Evolutionary conservation across 2,329 filamentous ascomycete species (phyloP), one percentile per base, ranked within the genome.

Genomic region (Erysiphe neolycopersici): DNA sequence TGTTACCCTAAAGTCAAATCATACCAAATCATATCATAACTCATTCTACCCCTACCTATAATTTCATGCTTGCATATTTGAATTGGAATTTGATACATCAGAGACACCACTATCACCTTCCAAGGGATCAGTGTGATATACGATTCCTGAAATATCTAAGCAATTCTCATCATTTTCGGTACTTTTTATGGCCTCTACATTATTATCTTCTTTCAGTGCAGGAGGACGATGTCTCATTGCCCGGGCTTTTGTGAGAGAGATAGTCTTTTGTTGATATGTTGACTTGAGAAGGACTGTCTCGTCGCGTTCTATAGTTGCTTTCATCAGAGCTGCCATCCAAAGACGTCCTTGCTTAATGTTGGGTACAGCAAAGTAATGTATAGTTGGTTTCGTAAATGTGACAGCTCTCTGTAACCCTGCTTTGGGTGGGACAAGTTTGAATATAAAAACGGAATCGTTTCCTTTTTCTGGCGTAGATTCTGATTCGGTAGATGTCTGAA

Each of bases 311-410:
- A 98, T 98, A 1, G 89, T 98, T 11, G 89, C 89, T 62, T 98
- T 98, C 82, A 98, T 92, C 43, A 98, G 64, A 5, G 89, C 89
- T 4, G 84, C 89, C 89, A 98, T 98, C 89, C 89, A 98, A 36
- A 91, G 64, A 12, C 89, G 75, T 14, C 89, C 89, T 56, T 89
- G 74, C 53, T 82, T 75, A 46, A 94, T 64, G 53, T 79, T 93
- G 43, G 91, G 85, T 18, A 94, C 84, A 5, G 91, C 89, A 59
- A 98, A 98, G 59, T 94, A 95, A 59, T 98, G 89, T 35, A 94
- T 81, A 9, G 84, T 89, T 4, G 89, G 89, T 59, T 94, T 94
- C 1, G 89, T 98, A 58, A 98, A 98, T 56, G 85, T 93, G 46
- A 98, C 87, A 0, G 84, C 89, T 45, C 83, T 77, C 11, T 84